Base-by-base conservation (phyloP, 2,329 filamentous ascomycete genomes). In the Diaporthe destruens region DNA sequence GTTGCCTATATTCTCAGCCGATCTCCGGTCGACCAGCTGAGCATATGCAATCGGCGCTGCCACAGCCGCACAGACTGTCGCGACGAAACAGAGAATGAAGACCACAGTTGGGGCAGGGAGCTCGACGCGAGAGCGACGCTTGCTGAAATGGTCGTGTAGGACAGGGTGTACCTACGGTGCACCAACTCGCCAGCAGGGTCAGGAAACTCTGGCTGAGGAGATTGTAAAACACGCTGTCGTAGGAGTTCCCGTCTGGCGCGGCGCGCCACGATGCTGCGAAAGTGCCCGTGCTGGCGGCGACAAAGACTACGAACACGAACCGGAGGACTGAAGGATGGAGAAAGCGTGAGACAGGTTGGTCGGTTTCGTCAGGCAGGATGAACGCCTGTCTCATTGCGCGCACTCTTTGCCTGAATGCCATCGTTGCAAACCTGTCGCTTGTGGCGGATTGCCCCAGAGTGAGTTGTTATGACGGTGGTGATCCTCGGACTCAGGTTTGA, bases 101-200 rank as follows among this genome's bases (percentile, higher is more conserved):
- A 65, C 59, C 20, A 23, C 25, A 12, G 25, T 65, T 2, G 25
- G 44, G 18, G 44, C 25, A 8, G 59, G 59, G 6, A 65, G 59
- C 20, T 36, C 7, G 25, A 49, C 59, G 42, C 42, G 59, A 49
- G 11, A 49, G 16, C 39, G 42, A 4, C 29, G 18, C 44, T 47
- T 65, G 25, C 20, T 65, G 42, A 65, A 29, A 20, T 32, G 20
- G 6, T 85, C 29, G 76, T 75, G 0, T 14, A 65, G 32, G 18
- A 65, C 42, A 11, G 61, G 61, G 20, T 51, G 44, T 4, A 65
- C n/a, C n/a, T n/a, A n/a, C 32, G 2, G 61, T 65, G 29, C 61
- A 65, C 44, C 47, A 65, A 25, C 61, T 65, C 1, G 61, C 61
- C 20, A 65, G 44, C 20, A 65, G 20, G 0, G 61, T 65, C 20